Evolutionary conservation across 2,329 filamentous ascomycete genomes (phyloP).

Genomic region (Colletotrichum agaves): DNA sequence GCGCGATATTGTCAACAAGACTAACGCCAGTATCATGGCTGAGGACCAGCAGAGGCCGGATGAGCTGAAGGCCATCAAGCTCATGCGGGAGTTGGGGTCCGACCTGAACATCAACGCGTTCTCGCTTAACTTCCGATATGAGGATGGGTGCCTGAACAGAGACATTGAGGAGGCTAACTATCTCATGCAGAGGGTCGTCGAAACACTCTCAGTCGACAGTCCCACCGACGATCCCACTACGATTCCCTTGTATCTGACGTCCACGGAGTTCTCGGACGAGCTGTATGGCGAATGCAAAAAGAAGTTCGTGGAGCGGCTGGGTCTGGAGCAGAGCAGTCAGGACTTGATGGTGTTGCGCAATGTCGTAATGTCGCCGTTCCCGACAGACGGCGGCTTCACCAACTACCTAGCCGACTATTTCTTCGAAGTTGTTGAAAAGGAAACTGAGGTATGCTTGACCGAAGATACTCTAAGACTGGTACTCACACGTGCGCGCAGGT

Average conservation of each 20-base stretch:
- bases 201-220: slow-evolving; percentile 54
- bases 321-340: slow-evolving; percentile 45
- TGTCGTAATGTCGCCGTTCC: slow-evolving; percentile 59
- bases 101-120: slow-evolving; percentile 61
- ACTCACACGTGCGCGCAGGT: slow-evolving; percentile 33
- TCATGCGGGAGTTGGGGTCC: slow-evolving; percentile 54
- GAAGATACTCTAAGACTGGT: neutral
- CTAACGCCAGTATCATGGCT: slow-evolving; percentile 49
- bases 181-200: slow-evolving; percentile 56
- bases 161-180: slow-evolving; percentile 61
- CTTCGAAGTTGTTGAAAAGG: slow-evolving; percentile 44
- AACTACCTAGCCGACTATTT: slow-evolving; percentile 48
- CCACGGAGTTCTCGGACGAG: slow-evolving; percentile 52
- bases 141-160: slow-evolving; percentile 51
- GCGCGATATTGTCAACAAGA: slow-evolving; percentile 49
- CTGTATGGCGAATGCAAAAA: slow-evolving; percentile 54
- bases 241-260: slow-evolving; percentile 57
- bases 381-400: slow-evolving; percentile 53
- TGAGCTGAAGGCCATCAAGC: slow-evolving; percentile 47
- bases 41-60: slow-evolving; percentile 42
- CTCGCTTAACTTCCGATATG: slow-evolving; percentile 54
- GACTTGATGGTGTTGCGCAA: slow-evolving; percentile 58
- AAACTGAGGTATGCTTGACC: slow-evolving; percentile 30
- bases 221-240: slow-evolving; percentile 51
- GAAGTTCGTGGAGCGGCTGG: slow-evolving; percentile 55